Base-by-base conservation (phyloP, 2,329 filamentous ascomycete genomes). In the Claviceps fusiformis region DNA sequence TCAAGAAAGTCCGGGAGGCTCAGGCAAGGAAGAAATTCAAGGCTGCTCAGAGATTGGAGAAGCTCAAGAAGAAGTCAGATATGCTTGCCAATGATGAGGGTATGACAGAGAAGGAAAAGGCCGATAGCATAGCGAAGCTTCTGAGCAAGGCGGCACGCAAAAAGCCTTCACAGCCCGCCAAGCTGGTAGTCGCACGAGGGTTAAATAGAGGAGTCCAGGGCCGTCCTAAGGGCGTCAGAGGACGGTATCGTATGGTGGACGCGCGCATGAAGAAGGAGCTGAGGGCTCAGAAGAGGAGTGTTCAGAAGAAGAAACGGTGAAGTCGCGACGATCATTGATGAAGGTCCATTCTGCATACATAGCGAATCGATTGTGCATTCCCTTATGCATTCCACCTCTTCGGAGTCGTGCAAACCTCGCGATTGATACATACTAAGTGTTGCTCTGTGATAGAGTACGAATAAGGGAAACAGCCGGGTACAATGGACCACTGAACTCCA, bases 1-100 rank as follows among this genome's bases (percentile, higher is more conserved):
- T 97, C 81, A 98, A 98, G 80, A 98, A 98, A 77, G 93, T 98
- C 37, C 86, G 88, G 62, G 93, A 98, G 72, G 93, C 93, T 29
- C 91, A 95, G 73, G 92, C 91, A 41, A 81, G 93, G 57, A 98
- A 98, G 83, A 97, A 96, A 75, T 86, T 95, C 71, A 95, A 95
- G 79, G 85, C 91, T 9, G 92, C 89, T 0, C 88, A 95, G 71
- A 80, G 82, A 56, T 73, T 98, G 35, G 93, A 98, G 79, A 96
- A 95, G 75, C 75, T 98, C 60, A 89, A 90, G 75, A 95, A 95
- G 83, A 98, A 98, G 80, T 89, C 84, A n/a, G 91, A 95, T 44
- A 73, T 95, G 63, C 73, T 98, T 52, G 86, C 85, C 24, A 88
- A 90, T 56, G 92, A 95, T 62, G 92, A 96, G 68, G 87, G 87